Percentiles rank a stretch among this genome's conserved stretches.
phyloP scores from a whole-genome alignment of 345 rosid genomes.

The Litchi chinensis region DNA sequence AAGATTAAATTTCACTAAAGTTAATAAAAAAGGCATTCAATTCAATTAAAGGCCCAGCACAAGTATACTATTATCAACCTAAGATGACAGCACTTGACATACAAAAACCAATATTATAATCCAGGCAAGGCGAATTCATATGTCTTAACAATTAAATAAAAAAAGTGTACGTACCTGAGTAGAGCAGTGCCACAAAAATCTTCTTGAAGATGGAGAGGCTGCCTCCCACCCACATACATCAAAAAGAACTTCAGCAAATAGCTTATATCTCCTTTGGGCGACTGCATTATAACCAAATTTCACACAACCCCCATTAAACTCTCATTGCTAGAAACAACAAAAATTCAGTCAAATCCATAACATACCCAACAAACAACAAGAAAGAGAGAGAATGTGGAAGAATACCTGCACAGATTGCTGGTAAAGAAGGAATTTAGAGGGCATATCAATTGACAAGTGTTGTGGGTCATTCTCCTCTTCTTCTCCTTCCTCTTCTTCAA shows the following conservation, averaged over 20 bases:
- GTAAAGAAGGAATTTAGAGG: conserved; percentile 81
- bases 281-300: conserved; percentile 44
- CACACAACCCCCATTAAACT: conserved; percentile 1
- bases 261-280: conserved; percentile 91
- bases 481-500: conserved; percentile 33
- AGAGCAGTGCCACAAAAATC: conserved; percentile 98
- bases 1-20: too few relatives aligned
- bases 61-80: not conserved
- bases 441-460: conserved; percentile 41
- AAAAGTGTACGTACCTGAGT: conserved; percentile 61
- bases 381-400: not conserved
- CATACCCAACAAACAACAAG: not conserved
- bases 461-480: conserved; percentile 30
- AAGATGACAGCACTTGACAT: not conserved
- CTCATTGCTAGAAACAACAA: not conserved
- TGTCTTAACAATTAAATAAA: not conserved
- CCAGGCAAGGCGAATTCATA: too few relatives aligned
- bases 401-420: conserved; percentile 85
- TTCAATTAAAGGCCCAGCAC: not conserved
- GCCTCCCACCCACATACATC: conserved; percentile 79
- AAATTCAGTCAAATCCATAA: not conserved
- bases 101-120: not conserved
- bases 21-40: too few relatives aligned
- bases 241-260: conserved; percentile 87
- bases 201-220: conserved; percentile 87